These are phyloP conservation scores for Alternaria dauci DNA, from an alignment of 2,329 filamentous ascomycete genomes.

Conservation along the genomic window DNA sequence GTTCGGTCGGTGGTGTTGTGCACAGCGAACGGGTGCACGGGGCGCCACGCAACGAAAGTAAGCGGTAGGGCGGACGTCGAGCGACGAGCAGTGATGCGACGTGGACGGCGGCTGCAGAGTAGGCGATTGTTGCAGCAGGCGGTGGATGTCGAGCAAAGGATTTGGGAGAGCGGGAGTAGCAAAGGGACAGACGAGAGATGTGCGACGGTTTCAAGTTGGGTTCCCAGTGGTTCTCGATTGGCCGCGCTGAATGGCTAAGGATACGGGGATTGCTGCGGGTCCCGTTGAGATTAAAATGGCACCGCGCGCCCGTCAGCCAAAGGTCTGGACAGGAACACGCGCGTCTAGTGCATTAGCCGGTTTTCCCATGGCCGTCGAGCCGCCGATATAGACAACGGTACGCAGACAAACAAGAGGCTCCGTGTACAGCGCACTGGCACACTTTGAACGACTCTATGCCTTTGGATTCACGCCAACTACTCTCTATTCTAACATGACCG, in stretches of 20 bases:
- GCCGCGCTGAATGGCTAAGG: slow-evolving; percentile 13
- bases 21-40: slow-evolving; percentile 13
- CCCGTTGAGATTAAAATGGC: slow-evolving; percentile 34
- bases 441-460: not conserved
- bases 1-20: slow-evolving; percentile 1
- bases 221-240: slow-evolving; percentile 23
- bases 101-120: slow-evolving; percentile 26
- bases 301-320: slow-evolving; percentile 32
- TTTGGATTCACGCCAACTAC: not conserved
- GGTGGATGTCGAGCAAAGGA: slow-evolving; percentile 26
- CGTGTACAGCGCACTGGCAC: not conserved
- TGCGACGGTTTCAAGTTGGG: slow-evolving; percentile 38
- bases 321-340: slow-evolving; percentile 28
- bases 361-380: not conserved
- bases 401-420: not conserved
- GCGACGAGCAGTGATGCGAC: slow-evolving; percentile 18
- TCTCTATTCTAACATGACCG: not conserved
- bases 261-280: slow-evolving; percentile 20
- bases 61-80: slow-evolving; percentile 14
- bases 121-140: slow-evolving; percentile 15
- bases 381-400: not conserved
- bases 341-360: slow-evolving; percentile 20
- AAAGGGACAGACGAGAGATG: slow-evolving; percentile 17
- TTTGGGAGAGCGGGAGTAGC: slow-evolving; percentile 21
- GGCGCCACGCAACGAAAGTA: slow-evolving; percentile 9